These are phyloP conservation scores for Beauveria sp. DNA, from an alignment of 2,329 filamentous ascomycete genomes.

Conservation along the genomic window DNA sequence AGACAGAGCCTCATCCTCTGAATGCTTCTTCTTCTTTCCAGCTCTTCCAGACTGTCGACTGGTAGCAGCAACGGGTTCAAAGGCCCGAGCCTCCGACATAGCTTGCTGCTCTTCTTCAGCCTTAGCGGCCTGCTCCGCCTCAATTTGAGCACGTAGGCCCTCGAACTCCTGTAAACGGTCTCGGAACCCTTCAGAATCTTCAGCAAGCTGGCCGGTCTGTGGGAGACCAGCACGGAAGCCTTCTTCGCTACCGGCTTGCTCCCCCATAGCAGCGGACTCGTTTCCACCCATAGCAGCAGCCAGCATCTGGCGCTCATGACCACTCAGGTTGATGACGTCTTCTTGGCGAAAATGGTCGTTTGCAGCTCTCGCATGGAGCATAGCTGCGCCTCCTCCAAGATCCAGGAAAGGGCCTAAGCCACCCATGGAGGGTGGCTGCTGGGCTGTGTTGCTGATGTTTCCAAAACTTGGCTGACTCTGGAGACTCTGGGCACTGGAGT, in stretches of 20 bases:
- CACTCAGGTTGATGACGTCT: constrained; percentile 59
- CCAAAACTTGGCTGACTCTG: constrained; percentile 97
- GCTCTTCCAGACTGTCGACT: constrained; percentile 9
- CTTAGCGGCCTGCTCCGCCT: constrained; percentile 40
- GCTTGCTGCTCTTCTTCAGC: constrained; percentile 22
- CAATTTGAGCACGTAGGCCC: constrained; percentile 65
- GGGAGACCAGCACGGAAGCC: constrained; percentile 41
- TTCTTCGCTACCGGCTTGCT: constrained; percentile 31
- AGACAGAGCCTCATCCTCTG: constrained; percentile 44
- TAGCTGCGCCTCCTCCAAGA: constrained; percentile 38
- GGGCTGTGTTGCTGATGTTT: constrained; percentile 81
- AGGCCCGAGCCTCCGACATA: constrained; percentile 12
- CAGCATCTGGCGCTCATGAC: constrained; percentile 46
- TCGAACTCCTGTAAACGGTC: constrained; percentile 81
- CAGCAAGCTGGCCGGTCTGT: constrained; percentile 39
- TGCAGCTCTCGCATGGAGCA: constrained; percentile 21
- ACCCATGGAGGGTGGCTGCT: constrained; percentile 43
- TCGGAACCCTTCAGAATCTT: constrained; percentile 52
- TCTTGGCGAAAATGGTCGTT: constrained; percentile 59
- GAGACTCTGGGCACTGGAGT: constrained; percentile 89
- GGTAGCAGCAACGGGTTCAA: not conserved
- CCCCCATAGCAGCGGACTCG: constrained; percentile 25
- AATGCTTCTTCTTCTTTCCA: constrained; percentile 23
- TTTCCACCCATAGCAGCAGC: constrained; percentile 30
- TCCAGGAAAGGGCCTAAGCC: constrained; percentile 68